phyloP scores from a whole-genome alignment of 176 grass and related monocot genomes.

The Raddia guianensis region DNA sequence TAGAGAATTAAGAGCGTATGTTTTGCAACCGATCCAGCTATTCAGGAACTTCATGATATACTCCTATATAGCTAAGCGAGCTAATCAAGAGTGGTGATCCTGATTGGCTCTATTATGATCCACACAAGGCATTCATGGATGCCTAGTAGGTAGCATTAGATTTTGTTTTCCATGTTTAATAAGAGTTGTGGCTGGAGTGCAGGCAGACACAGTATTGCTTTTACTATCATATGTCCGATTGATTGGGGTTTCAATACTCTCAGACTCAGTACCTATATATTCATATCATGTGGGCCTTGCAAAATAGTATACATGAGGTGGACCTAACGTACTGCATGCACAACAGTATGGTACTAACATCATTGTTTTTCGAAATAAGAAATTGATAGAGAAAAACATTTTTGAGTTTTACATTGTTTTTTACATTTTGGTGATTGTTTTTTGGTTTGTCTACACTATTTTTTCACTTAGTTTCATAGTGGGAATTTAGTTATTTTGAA shows the following conservation, averaged over 20 bases:
- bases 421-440: too few relatives aligned
- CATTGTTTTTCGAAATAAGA: neutral
- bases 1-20: neutral
- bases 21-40: neutral
- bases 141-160: neutral
- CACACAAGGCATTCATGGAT: neutral
- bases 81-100: slow-evolving; percentile 16
- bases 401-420: too few relatives aligned
- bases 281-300: neutral
- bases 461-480: too few relatives aligned
- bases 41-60: neutral
- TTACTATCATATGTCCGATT: neutral
- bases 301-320: slow-evolving; percentile 9
- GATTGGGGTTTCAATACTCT: neutral
- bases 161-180: neutral
- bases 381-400: too few relatives aligned
- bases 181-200: neutral
- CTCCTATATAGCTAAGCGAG: neutral
- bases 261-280: neutral
- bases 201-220: neutral
- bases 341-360: neutral
- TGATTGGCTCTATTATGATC: slow-evolving; percentile 12
- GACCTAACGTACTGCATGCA: neutral
- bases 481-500: too few relatives aligned
- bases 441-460: too few relatives aligned